Evolutionary conservation across 495 filamentous ascomycete species (phyloP).

Genomic region (Annulohypoxylon moriforme): DNA sequence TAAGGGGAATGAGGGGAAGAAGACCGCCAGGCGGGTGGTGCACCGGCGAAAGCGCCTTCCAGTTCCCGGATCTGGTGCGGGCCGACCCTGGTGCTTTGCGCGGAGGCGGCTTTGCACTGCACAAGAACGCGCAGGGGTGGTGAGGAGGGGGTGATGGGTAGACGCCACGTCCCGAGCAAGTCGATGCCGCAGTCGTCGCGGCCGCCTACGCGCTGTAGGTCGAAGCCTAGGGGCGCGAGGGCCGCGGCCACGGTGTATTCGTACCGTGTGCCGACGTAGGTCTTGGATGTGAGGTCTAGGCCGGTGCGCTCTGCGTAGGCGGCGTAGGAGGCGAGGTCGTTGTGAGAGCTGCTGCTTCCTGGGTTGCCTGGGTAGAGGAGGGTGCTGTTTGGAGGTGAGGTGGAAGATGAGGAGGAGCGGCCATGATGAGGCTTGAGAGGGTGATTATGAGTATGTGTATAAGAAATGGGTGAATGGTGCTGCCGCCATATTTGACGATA

Average conservation of each 20-base stretch:
- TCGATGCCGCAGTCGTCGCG: constrained; percentile 84
- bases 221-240: constrained; percentile 72
- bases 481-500: constrained; percentile 18
- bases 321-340: constrained; percentile 76
- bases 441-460: background rate
- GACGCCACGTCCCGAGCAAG: constrained; percentile 81
- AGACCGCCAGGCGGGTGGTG: constrained; percentile 74
- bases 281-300: constrained; percentile 61
- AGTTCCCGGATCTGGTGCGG: constrained; percentile 84
- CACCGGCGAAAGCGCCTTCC: constrained; percentile 79
- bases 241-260: constrained; percentile 77
- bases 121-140: constrained; percentile 71
- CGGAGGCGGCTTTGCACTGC: constrained; percentile 75
- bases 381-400: constrained; percentile 36
- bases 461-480: background rate
- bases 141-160: constrained; percentile 55
- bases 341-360: constrained; percentile 66
- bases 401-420: constrained; percentile 19
- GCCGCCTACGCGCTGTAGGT: constrained; percentile 77
- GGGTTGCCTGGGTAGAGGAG: constrained; percentile 58
- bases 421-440: constrained; percentile 14
- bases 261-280: constrained; percentile 73
- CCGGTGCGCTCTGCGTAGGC: constrained; percentile 71
- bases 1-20: constrained; percentile 52
- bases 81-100: constrained; percentile 62